Evolutionary conservation across 2,329 filamentous ascomycete species (phyloP), one percentile per base, ranked within the genome.

Genomic region (Monascus ruber): DNA sequence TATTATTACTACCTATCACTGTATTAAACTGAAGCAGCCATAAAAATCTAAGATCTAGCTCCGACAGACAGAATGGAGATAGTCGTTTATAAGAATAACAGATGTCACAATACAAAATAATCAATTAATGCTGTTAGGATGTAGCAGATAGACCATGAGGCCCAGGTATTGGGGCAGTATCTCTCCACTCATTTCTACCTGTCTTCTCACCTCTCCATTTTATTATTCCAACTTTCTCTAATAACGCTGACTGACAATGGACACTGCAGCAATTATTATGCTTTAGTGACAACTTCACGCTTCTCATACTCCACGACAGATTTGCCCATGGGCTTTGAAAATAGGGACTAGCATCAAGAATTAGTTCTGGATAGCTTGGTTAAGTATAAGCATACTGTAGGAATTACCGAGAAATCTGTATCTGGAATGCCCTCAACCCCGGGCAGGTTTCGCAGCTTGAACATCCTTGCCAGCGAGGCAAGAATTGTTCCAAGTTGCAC

Each of bases 401-500:
- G 24, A 52, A 65, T 59, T 57, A 68, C 64, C 39, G 69, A 71
- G 52, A 76, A 79, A 56, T 79, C 75, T 26, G 75, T 79, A 5
- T 65, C 58, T n/a, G 61, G 60, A 36, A 64, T 45, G 6, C 42
- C 52, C 7, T 49, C 37, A 33, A 44, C 43, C 17, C 45, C 42
- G 7, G 48, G 46, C 17, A 53, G 38, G 33, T 86, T 93, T 55
- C 73, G 72, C 60, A 94, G 77, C 68, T 85, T 89, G 69, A 94
- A 85, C 38, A 78, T 60, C 36, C 86, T 75, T 32, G 94, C 83
- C 48, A 88, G 68, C 42, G 79, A 79, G 37, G 81, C 85, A 8
- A 81, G 70, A 49, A 96, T 93, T 34, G 85, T 87, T 59, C 88
- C 82, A 46, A 96, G 71, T 67, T 96, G 89, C 42, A 93, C 73